Base-by-base conservation (phyloP, 352 stramenopile species). In the Phytophthora litchii region DNA sequence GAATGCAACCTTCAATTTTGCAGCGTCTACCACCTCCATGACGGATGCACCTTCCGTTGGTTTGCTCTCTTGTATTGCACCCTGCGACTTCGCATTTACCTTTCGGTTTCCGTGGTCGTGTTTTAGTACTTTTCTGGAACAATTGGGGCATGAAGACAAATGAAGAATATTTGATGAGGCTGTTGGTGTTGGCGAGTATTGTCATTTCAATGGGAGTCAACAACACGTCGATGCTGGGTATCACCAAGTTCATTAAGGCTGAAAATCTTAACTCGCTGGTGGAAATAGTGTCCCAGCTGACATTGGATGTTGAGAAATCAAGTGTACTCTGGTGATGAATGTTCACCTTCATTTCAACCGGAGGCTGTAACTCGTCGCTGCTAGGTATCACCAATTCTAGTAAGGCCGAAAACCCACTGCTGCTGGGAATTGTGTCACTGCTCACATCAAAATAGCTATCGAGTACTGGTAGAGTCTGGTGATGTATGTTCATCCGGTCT, bases 21-120 rank as follows among this genome's bases (percentile, higher is more conserved):
- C 86, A 94, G 31, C 78, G 80, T 57, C 76, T 88, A 45, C 87
- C 85, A 20, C 83, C 83, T n/a, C 87, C 87, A 42, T 95, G 86
- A 47, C 88, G 86, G 37, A 93, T 90, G 75, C 86, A 94, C 56
- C 79, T 66, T 61, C 88, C 85, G 42, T 80, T 75, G 43, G 79
- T 82, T 53, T 92, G 82, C 42, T 72, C 82, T 40, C 72, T 83
- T 51, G 84, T 87, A 41, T 86, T 72, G 66, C 86, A 95, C 3
- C 83, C 83, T 0, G 76, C 67, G 11, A 91, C 65, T 36, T 64
- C 47, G 53, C 86, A 95, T 35, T 43, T 57, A 16, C 34, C 27
- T 35, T 25, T 63, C 9, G 32, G 1, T 3, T 72, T 60, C 23
- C 48, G 23, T 27, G 23, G 23, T 27, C 23, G 23, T 27, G 23